phyloP scores from a whole-genome alignment of 2,329 filamentous ascomycete species.

The Pestalotiopsis sp. region DNA sequence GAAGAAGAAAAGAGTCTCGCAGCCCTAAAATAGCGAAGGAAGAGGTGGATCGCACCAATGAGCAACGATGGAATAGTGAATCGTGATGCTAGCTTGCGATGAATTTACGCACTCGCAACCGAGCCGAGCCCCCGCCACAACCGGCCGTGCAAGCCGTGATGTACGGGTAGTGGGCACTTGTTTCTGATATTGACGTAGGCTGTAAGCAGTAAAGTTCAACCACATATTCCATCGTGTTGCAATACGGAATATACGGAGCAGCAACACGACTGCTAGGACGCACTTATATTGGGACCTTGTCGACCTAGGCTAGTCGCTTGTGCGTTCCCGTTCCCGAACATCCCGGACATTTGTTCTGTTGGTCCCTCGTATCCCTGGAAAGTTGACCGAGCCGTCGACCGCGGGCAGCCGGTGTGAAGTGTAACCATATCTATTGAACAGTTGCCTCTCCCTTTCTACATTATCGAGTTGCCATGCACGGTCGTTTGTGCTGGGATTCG shows the following conservation, averaged over 20 bases:
- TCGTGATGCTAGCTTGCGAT: neutral
- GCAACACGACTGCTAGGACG: no score
- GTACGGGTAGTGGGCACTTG: neutral
- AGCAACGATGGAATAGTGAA: neutral
- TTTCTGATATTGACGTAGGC: neutral
- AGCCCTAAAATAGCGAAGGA: neutral
- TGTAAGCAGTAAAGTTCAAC: neutral
- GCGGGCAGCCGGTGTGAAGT: no score
- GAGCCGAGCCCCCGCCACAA: neutral
- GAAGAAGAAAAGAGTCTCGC: neutral
- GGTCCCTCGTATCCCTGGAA: no score
- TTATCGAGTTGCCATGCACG: neutral
- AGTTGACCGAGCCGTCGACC: no score
- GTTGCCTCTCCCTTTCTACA: no score
- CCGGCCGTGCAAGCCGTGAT: neutral
- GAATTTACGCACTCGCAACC: neutral
- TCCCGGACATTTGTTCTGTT: no score
- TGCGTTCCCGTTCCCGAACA: no score
- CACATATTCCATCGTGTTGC: neutral
- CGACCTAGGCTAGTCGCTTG: no score
- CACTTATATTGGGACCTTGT: no score
- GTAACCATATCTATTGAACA: no score
- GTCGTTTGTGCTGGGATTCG: neutral
- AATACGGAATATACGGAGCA: no score
- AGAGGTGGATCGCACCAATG: constrained; percentile 1